Percentiles rank a stretch among this genome's conserved stretches.
Conservation (phyloP, 495 filamentous ascomycete genomes). For the Penicillium argentinense region DNA sequence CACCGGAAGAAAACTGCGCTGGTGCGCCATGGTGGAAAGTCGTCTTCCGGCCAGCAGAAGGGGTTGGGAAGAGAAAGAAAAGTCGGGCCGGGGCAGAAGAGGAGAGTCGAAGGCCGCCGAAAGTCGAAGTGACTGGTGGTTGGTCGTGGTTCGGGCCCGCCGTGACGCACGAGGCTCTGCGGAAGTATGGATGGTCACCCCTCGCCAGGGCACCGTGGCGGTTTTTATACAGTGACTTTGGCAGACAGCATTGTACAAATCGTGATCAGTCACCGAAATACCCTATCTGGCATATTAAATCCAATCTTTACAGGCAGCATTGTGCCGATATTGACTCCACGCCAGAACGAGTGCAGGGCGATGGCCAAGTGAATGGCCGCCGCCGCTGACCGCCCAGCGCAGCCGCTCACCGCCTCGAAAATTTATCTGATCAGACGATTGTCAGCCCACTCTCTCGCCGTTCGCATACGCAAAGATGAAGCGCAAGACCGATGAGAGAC, state of each 20-base stretch:
- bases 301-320: no score
- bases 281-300: no score
- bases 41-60: no score
- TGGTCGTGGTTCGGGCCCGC: background rate
- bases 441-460: background rate
- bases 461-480: constrained; percentile 50
- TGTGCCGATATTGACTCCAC: no score
- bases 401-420: constrained; percentile 20
- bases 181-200: background rate
- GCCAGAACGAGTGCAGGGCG: background rate
- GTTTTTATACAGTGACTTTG: no score
- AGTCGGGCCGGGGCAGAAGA: background rate
- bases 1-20: background rate
- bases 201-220: no score
- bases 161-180: background rate
- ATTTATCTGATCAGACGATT: constrained; percentile 19
- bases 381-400: constrained; percentile 4
- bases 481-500: constrained; percentile 49
- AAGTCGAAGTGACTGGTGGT: background rate
- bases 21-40: background rate
- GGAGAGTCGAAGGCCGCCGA: background rate
- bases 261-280: no score
- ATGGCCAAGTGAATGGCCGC: background rate
- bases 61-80: no score
- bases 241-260: no score